Percentiles rank a stretch among this genome's conserved stretches.
These are phyloP conservation scores for Trichoderma asperelloides DNA, from an alignment of 495 filamentous ascomycete genomes.

Conservation along the genomic window DNA sequence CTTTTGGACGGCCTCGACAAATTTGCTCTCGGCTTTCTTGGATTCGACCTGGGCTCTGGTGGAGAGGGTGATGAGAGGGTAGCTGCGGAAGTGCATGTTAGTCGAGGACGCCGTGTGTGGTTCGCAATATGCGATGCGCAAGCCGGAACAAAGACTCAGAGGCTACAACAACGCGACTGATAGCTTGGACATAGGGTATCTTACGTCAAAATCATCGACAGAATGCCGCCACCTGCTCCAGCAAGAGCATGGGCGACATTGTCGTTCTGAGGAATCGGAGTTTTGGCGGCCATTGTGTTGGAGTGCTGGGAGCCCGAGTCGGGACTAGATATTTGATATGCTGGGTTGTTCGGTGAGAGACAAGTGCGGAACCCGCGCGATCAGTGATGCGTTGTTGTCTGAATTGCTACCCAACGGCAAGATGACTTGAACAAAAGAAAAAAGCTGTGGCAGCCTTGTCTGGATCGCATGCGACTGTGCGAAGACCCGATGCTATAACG, in stretches of 20 bases:
- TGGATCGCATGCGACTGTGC: not conserved
- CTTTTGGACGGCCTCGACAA: slow-evolving; percentile 68
- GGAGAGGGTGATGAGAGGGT: slow-evolving; percentile 94
- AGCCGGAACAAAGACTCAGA: not conserved
- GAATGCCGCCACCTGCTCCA: slow-evolving; percentile 81
- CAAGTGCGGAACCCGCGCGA: not conserved
- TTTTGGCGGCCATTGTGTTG: slow-evolving; percentile 30
- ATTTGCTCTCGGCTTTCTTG: slow-evolving; percentile 74
- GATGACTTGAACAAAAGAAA: not conserved
- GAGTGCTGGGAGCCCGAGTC: not conserved
- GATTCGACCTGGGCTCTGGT: slow-evolving; percentile 97
- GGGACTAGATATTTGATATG: not conserved
- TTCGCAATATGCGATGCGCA: not conserved
- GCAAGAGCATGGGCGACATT: slow-evolving; percentile 86
- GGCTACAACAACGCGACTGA: not conserved
- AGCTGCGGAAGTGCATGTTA: slow-evolving; percentile 39
- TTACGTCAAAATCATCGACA: slow-evolving; percentile 92
- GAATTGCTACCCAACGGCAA: not conserved
- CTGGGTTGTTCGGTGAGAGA: not conserved
- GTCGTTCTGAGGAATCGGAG: slow-evolving; percentile 61
- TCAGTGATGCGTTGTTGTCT: not conserved
- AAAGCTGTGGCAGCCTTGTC: not conserved
- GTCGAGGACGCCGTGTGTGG: not conserved
- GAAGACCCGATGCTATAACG: not conserved
- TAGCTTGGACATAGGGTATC: slow-evolving; percentile 16